Percentiles rank a stretch among this genome's conserved stretches.
Conservation (phyloP, 2,329 filamentous ascomycete genomes). For the Botrytis elliptica region DNA sequence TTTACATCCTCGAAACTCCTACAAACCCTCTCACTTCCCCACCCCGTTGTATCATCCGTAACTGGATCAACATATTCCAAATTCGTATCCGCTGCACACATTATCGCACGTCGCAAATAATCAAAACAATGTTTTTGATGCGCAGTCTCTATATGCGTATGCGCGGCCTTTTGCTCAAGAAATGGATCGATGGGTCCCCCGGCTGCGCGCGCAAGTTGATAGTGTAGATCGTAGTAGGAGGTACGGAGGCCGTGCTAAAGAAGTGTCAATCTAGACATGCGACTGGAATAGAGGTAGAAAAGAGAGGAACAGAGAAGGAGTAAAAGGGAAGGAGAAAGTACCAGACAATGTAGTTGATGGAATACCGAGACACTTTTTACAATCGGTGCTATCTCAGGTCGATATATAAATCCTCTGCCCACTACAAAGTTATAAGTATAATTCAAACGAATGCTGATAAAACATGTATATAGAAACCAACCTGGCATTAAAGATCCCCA, state of each 20-base stretch:
- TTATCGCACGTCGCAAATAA: conserved; percentile 25
- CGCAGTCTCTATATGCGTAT: conserved; percentile 1
- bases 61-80: conserved; percentile 21
- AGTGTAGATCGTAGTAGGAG: conserved; percentile 4
- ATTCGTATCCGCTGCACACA: conserved; percentile 26
- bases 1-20: conserved; percentile 24
- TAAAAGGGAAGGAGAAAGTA: background rate
- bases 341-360: conserved; percentile 28
- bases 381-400: conserved; percentile 5
- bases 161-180: conserved; percentile 8
- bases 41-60: conserved; percentile 23
- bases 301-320: no score
- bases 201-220: background rate
- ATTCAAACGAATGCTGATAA: no score
- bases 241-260: conserved; percentile 12
- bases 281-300: background rate
- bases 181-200: background rate
- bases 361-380: conserved; percentile 22
- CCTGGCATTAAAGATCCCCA: conserved; percentile 19
- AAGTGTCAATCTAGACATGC: background rate
- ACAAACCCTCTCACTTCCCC: conserved; percentile 25
- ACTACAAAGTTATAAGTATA: background rate
- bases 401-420: conserved; percentile 14
- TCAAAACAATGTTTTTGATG: conserved; percentile 27
- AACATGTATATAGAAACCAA: background rate